Evolutionary conservation across 352 stramenopile genomes (phyloP).

Genomic region (Phytophthora pistaciae): DNA sequence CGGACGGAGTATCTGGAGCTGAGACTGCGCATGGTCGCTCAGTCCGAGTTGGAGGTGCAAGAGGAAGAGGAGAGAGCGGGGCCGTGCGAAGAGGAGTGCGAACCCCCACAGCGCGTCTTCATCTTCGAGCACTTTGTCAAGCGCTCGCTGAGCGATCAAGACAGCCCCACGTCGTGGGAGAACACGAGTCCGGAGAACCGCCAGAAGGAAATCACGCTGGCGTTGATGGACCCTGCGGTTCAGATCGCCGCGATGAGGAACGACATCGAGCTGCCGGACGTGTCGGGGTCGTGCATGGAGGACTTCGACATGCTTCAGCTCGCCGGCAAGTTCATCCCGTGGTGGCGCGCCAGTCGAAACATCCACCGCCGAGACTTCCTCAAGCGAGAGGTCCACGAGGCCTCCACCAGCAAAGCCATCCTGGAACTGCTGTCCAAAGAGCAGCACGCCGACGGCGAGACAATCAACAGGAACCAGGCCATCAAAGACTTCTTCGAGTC

Average conservation of each 20-base stretch:
- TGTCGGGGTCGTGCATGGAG: constrained; percentile 46
- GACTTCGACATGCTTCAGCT: constrained; percentile 58
- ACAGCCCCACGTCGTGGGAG: constrained; percentile 53
- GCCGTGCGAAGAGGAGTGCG: constrained; percentile 22
- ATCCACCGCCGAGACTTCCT: constrained; percentile 65
- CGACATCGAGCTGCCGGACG: constrained; percentile 66
- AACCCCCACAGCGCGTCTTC: constrained; percentile 34
- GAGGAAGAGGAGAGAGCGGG: constrained; percentile 36
- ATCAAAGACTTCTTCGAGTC: constrained; percentile 47
- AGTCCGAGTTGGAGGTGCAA: constrained; percentile 44
- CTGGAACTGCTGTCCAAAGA: constrained; percentile 46
- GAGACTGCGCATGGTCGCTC: constrained; percentile 34
- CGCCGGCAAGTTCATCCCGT: constrained; percentile 59
- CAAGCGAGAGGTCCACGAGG: constrained; percentile 55
- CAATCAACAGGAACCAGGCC: constrained; percentile 7
- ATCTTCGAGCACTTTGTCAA: constrained; percentile 66
- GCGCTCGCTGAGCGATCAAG: constrained; percentile 28
- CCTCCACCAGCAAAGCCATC: constrained; percentile 46
- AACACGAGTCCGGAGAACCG: constrained; percentile 43
- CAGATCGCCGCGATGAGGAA: constrained; percentile 68
- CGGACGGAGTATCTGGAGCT: constrained; percentile 47
- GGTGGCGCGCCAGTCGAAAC: constrained; percentile 62
- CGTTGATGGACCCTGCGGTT: constrained; percentile 61
- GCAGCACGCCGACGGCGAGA: constrained; percentile 13
- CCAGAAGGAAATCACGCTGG: constrained; percentile 62